Evolutionary conservation across 148 eudicot species (phyloP), one percentile per base, ranked within the genome.

Genomic region (Rhododendron vialii): DNA sequence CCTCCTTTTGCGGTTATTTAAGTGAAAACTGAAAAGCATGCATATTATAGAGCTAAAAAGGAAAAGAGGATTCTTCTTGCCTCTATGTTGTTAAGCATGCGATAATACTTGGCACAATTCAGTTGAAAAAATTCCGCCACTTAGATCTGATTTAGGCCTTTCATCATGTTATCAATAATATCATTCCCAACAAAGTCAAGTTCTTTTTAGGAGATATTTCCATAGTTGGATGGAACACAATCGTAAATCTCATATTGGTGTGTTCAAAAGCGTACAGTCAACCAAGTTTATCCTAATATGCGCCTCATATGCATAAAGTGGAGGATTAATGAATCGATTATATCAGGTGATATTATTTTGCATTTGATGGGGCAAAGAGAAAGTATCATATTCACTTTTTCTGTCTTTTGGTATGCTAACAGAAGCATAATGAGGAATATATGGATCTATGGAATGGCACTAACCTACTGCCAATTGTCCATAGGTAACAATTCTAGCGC

Each of bases 401-500:
- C 3, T 50, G 4, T 51, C 65, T 14, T 80, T 28, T 28, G 41
- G 13, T 51, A 24, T 20, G 2, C 38, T 38, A 47, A 14, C 63
- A 80, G 82, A 80, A 80, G 82, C 41, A 5, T 50, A 3, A 30
- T 11, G 57, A 47, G 57, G 35, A 28, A 47, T 13, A 26, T 47
- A 15, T 51, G 61, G 82, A 80, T 80, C 13, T 15, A 18, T 14
- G 41, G 22, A 80, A 18, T 28, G 63, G 65, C 65, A 28, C 41
- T 13, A 28, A 51, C 65, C 38, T 83, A 65, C 43, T 83, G 30
- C n/a, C 73, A 28, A 26, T 83, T 35, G 78, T 83, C 59, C 78
- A 83, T 14, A 83, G 85, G 85, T 83, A 69, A 83, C 41, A 69
- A n/a, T 18, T 28, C 59, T 47, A 69, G 57, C 12, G 1, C 24